Base-by-base conservation (phyloP, 2,329 filamentous ascomycete species). In the Exophiala bonariae region DNA sequence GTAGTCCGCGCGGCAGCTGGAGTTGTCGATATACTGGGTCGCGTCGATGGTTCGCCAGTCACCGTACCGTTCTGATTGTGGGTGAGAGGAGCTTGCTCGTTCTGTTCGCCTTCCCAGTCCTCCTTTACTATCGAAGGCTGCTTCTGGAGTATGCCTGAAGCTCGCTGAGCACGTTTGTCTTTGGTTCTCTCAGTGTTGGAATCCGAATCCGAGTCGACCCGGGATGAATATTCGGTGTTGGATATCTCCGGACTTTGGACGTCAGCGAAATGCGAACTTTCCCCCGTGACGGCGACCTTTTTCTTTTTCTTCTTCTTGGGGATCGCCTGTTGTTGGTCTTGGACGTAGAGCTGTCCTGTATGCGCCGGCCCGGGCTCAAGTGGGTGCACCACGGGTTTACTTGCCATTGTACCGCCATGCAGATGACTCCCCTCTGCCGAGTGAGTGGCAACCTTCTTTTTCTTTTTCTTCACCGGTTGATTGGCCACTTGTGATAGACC, bases 121-220 rank as follows among this genome's bases (percentile, higher is more conserved):
- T 75, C 71, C 3, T 60, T 61, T 3, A 70, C 67, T 14, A 65
- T 64, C 4, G 68, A 69, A 5, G 69, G 66, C 22, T 66, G 65
- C 46, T 70, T 70, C 19, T 55, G 56, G 20, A 65, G 53, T 9
- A 56, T 23, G 6, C 60, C 59, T 19, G 61, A 59, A 6, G 62
- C 57, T 49, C 59, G 54, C 33, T 59, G 49, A 3, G 58, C 48
- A 17, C 55, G 50, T 39, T 55, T 56, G 17, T 52, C 50, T 42
- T 54, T 55, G 13, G 53, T 48, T 31, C 53, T 44, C 33, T 59
- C 54, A 17, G 60, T 48, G 26, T 58, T 58, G 32, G 63, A 59
- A 47, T 63, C 59, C n/a, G 59, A 61, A 38, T 59, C 58, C 41
- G 64, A 57, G 37, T 56, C 50, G 18, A 51, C 35, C 18, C 59